phyloP scores from a whole-genome alignment of 2,329 filamentous ascomycete species.

The Fusarium sp. region DNA sequence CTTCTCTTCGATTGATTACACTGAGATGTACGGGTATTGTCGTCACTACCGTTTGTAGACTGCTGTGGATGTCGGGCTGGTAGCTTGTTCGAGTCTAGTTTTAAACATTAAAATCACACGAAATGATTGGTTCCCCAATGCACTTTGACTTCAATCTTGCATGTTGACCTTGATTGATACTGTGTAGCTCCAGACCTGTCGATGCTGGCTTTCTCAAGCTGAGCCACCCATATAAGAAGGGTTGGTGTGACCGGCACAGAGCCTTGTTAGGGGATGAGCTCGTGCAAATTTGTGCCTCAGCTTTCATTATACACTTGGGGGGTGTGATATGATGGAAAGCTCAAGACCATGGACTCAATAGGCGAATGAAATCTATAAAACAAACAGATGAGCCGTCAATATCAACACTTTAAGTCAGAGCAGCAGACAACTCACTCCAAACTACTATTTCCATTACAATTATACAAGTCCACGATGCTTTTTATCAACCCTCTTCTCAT shows the following conservation, averaged over 20 bases:
- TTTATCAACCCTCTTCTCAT: neutral
- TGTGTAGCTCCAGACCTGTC: neutral
- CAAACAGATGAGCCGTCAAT: rapidly evolving
- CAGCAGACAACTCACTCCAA: neutral
- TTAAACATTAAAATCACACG: neutral
- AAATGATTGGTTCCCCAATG: neutral
- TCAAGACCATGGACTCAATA: rapidly evolving
- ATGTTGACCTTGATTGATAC: neutral
- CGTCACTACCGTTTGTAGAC: neutral
- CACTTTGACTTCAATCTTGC: neutral
- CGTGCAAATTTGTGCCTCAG: neutral
- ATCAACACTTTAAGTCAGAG: rapidly evolving
- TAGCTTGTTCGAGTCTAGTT: neutral
- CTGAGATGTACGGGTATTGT: neutral
- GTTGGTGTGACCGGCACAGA: neutral
- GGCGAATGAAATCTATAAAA: neutral
- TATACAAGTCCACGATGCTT: neutral
- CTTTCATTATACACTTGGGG: neutral
- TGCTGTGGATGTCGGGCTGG: neutral
- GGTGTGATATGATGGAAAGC: neutral
- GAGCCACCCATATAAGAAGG: neutral
- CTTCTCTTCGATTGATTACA: neutral
- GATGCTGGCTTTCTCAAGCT: neutral
- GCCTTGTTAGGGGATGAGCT: neutral
- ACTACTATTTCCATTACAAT: too few relatives aligned